Percentiles rank a stretch among this genome's conserved stretches.
phyloP scores from a whole-genome alignment of 2,329 filamentous ascomycete genomes.

The Metarhizium robertsii region DNA sequence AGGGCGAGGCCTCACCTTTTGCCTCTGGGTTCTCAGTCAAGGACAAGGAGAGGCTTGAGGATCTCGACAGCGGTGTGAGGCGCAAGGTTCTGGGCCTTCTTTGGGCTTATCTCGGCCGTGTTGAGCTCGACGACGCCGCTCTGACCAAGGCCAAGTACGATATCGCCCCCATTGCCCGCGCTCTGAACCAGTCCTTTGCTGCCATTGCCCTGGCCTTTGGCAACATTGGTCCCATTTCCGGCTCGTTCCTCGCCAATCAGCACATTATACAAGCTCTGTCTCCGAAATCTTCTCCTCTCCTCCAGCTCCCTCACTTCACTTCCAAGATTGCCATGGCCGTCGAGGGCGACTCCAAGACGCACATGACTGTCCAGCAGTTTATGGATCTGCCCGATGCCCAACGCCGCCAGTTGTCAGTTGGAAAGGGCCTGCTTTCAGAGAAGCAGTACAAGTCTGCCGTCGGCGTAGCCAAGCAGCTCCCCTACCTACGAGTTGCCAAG shows the following conservation, averaged over 20 bases:
- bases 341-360: slow-evolving; percentile 65
- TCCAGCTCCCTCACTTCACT: slow-evolving; percentile 85
- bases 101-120: slow-evolving; percentile 88
- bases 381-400: slow-evolving; percentile 74
- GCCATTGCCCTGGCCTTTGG: slow-evolving; percentile 83
- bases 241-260: slow-evolving; percentile 75
- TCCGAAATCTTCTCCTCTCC: slow-evolving; percentile 74
- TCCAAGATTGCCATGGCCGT: slow-evolving; percentile 54
- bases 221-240: slow-evolving; percentile 70
- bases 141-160: slow-evolving; percentile 84
- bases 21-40: slow-evolving; percentile 55
- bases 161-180: slow-evolving; percentile 76
- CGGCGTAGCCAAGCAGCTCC: slow-evolving; percentile 72
- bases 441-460: slow-evolving; percentile 69
- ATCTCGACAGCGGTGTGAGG: slow-evolving; percentile 69
- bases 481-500: slow-evolving; percentile 74
- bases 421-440: slow-evolving; percentile 61
- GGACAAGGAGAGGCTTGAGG: slow-evolving; percentile 67
- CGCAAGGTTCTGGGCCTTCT: slow-evolving; percentile 82
- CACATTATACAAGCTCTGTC: slow-evolving; percentile 82
- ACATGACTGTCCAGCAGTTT: slow-evolving; percentile 75
- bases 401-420: slow-evolving; percentile 62
- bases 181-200: slow-evolving; percentile 77
- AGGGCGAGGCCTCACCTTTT: slow-evolving; percentile 41
- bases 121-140: slow-evolving; percentile 70